A percentile compares a stretch with the other conserved stretches of the same genome.
phyloP scores from a whole-genome alignment of 306 rosid species.

The Abrus pulchellus region DNA sequence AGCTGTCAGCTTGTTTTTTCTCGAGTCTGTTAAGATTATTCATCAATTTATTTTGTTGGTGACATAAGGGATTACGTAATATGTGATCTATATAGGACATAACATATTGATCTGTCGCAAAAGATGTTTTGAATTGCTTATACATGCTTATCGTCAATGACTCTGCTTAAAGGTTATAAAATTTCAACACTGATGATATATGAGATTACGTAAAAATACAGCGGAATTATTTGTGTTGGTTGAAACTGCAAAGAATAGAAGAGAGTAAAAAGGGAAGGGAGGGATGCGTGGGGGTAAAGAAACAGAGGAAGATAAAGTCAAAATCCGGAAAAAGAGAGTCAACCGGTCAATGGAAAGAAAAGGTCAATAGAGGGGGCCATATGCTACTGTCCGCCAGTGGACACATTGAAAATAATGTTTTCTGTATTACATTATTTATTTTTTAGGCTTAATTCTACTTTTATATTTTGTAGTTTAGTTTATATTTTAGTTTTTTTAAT shows the following conservation, averaged over 20 bases:
- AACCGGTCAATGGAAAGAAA: neutral
- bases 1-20: neutral
- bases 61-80: neutral
- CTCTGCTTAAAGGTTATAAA: neutral
- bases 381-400: neutral
- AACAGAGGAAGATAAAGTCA: neutral
- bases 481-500: too few relatives aligned
- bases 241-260: too few relatives aligned
- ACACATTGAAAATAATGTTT: too few relatives aligned
- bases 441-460: too few relatives aligned
- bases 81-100: neutral
- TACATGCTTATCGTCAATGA: neutral
- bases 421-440: too few relatives aligned
- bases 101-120: neutral
- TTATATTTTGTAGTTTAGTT: too few relatives aligned
- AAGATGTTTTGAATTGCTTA: slow-evolving; percentile 7
- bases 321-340: neutral
- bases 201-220: neutral
- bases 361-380: neutral
- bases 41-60: neutral
- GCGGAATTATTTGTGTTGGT: too few relatives aligned
- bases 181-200: neutral
- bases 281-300: too few relatives aligned
- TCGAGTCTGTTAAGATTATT: neutral
- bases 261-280: too few relatives aligned